Base-by-base conservation (phyloP, 495 filamentous ascomycete genomes). In the Chaetomidium leptoderma region DNA sequence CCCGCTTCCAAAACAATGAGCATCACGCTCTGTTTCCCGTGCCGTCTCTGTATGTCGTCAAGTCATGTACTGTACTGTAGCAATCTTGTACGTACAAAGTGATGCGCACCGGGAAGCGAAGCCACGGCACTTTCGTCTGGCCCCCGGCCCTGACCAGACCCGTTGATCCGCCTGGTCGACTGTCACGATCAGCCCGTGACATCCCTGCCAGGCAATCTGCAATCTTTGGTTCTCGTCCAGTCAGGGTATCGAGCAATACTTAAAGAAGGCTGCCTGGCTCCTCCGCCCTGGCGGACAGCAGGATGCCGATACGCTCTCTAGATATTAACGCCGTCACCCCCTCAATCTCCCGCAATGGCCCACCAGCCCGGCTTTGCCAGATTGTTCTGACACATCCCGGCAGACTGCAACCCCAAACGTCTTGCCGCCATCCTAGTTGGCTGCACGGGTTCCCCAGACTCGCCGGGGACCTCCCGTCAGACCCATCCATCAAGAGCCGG, bases 321-420 rank as follows among this genome's bases (percentile, higher is more conserved):
- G 58, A 67, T 70, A 70, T 64, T 66, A 60, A 59, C 55, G 50
- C 29, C 33, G 42, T 35, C n/a, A n/a, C 39, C 58, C 55, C 35
- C 49, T 64, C 61, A 66, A 62, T 67, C 57, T 66, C 63, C 36
- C 59, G 62, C 61, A 63, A 59, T 68, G 62, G 62, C 60, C 65
- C 65, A 66, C 67, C 59, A 62, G 55, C 67, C 63, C 58, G 67
- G 67, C 63, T 71, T 66, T 71, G 57, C 69, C 63, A 71, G 61
- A 68, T 66, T 71, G 60, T 56, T 57, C 37, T 66, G 60, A 70
- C 62, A 71, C 67, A 60, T 68, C 60, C 63, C 66, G 66, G 66
- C 56, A 51, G 55, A 61, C 55, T 60, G 57, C 49, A 54, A 62
- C 56, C 58, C 55, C 43, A 33, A 45, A 29, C 53, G 35, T 13